Conservation (phyloP, 495 filamentous ascomycete genomes). For the Hypoxylon lienhwacheense region DNA sequence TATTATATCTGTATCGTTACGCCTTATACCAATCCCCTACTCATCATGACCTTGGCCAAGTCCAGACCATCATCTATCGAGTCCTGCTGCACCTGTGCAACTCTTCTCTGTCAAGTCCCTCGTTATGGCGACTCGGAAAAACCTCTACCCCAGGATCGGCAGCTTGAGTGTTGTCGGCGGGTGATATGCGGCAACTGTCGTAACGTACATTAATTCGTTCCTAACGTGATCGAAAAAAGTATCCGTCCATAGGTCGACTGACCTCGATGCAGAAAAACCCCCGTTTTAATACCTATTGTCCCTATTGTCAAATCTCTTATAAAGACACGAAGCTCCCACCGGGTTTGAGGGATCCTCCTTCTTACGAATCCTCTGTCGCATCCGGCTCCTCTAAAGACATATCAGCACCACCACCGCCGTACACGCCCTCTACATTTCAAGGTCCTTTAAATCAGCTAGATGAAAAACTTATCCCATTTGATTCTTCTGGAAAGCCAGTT, state of each 20-base stretch:
- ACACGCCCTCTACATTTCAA: slow-evolving; percentile 32
- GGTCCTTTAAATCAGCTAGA: slow-evolving; percentile 14
- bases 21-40: neutral
- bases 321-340: slow-evolving; percentile 55
- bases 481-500: slow-evolving; percentile 30
- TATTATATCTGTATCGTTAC: slow-evolving; percentile 3
- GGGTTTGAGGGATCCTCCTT: slow-evolving; percentile 59
- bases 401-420: slow-evolving; percentile 46
- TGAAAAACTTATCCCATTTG: slow-evolving; percentile 32
- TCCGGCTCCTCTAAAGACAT: slow-evolving; percentile 28
- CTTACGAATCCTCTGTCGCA: slow-evolving; percentile 52
- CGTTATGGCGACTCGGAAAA: slow-evolving; percentile 56
- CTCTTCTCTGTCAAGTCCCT: slow-evolving; percentile 53
- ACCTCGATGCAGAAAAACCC: slow-evolving; percentile 57
- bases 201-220: slow-evolving; percentile 44
- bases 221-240: neutral
- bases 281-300: slow-evolving; percentile 71
- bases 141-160: slow-evolving; percentile 52
- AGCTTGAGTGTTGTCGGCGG: slow-evolving; percentile 65
- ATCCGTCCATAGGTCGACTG: slow-evolving; percentile 6
- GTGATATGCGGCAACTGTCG: slow-evolving; percentile 70
- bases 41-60: slow-evolving; percentile 29
- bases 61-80: slow-evolving; percentile 33
- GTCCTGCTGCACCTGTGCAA: slow-evolving; percentile 69
- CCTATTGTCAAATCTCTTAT: slow-evolving; percentile 53